Evolutionary conservation across 441 rosid species (phyloP).

Genomic region (Melastoma candidum): DNA sequence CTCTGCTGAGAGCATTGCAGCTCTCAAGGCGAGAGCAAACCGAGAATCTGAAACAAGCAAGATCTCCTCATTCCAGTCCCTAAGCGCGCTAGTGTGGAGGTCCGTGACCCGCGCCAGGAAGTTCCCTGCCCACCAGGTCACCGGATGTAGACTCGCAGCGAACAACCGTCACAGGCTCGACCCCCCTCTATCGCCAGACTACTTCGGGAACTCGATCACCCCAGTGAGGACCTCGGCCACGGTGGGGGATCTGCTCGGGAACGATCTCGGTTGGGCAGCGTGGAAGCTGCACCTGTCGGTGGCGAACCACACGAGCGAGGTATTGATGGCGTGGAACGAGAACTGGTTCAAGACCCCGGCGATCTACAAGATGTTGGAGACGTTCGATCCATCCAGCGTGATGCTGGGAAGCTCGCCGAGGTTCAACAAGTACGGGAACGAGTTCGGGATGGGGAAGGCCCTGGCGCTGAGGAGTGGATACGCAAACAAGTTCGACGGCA

Average conservation of each 20-base stretch:
- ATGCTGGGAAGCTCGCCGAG: slow-evolving; percentile 77
- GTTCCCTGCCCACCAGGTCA: slow-evolving; percentile 26
- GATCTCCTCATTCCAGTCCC: slow-evolving; percentile 60
- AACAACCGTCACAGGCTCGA: slow-evolving; percentile 40
- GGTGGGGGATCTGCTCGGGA: slow-evolving; percentile 39
- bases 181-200: slow-evolving; percentile 34
- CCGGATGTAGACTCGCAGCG: slow-evolving; percentile 39
- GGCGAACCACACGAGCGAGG: slow-evolving; percentile 28
- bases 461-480: slow-evolving; percentile 58
- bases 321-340: slow-evolving; percentile 23
- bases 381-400: slow-evolving; percentile 40
- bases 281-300: slow-evolving; percentile 39
- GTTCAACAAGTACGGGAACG: slow-evolving; percentile 58
- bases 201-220: slow-evolving; percentile 52
- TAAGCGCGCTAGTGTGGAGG: slow-evolving; percentile 57
- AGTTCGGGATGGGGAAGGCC: slow-evolving; percentile 72
- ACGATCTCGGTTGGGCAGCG: slow-evolving; percentile 62
- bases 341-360: slow-evolving; percentile 41
- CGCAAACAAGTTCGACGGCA: slow-evolving; percentile 62
- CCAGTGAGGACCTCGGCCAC: slow-evolving; percentile 24
- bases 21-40: slow-evolving; percentile 45
- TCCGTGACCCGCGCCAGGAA: slow-evolving; percentile 36
- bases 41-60: slow-evolving; percentile 24
- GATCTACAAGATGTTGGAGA: slow-evolving; percentile 25
- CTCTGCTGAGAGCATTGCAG: slow-evolving; percentile 36